Conservation (phyloP, 768 basidiomycete species). For the Arthromyces matolae region DNA sequence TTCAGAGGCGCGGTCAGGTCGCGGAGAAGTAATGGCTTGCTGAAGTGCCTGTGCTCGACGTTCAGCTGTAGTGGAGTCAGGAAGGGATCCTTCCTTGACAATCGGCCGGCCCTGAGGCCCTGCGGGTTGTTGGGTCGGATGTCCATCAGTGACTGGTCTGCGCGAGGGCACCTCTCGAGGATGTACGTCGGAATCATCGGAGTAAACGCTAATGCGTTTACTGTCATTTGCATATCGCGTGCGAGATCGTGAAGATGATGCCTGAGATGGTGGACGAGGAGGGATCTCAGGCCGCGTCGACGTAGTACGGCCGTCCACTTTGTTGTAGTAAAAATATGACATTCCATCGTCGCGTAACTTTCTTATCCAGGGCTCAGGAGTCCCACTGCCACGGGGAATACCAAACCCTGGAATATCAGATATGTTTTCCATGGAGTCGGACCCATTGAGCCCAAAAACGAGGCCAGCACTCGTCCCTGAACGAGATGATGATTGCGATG, state of each 20-base stretch:
- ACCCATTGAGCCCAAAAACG: conserved; percentile 39
- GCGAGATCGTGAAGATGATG: conserved; percentile 19
- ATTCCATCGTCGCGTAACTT: conserved; percentile 79
- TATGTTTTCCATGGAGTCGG: conserved; percentile 32
- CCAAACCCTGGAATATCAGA: conserved; percentile 56
- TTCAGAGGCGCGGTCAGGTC: conserved; percentile 57
- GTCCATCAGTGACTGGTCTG: conserved; percentile 27
- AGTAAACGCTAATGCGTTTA: conserved; percentile 62
- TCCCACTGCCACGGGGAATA: conserved; percentile 51
- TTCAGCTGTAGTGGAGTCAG: conserved; percentile 63
- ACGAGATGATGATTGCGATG: conserved; percentile 55
- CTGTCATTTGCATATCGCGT: conserved; percentile 31
- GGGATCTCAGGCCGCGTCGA: conserved; percentile 61
- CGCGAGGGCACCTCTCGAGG: conserved; percentile 36
- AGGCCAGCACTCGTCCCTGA: conserved; percentile 51
- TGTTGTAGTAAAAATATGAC: conserved; percentile 79
- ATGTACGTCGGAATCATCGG: conserved; percentile 76
- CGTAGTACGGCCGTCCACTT: conserved; percentile 57
- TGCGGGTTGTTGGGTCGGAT: conserved; percentile 7
- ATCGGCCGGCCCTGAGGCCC: conserved; percentile 12
- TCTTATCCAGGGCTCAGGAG: conserved; percentile 81
- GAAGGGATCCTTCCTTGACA: conserved; percentile 21
- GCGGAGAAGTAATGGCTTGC: conserved; percentile 50
- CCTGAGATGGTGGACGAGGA: conserved; percentile 11
- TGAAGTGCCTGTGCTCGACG: conserved; percentile 65